Conservation (phyloP, 305 asterid genomes). For the Galium porrigens region DNA sequence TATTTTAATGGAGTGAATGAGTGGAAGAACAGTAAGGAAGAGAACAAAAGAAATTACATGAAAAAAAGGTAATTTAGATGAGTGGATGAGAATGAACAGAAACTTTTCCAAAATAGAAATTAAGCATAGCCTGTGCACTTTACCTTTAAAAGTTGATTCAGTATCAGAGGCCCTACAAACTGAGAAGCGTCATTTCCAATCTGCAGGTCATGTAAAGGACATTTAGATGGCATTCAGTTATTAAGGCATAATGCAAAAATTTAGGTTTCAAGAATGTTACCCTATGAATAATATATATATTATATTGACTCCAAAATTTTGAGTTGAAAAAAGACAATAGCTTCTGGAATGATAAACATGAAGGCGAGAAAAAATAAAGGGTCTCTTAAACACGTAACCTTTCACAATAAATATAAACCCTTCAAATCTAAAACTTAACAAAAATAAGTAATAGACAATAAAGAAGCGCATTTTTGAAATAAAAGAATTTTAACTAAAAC, state of each 20-base stretch:
- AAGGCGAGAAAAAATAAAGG: neutral
- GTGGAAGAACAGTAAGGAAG: no score
- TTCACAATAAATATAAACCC: no score
- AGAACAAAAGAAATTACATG: no score
- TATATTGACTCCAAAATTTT: neutral
- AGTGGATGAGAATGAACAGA: no score
- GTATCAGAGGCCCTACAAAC: slow-evolving; percentile 80
- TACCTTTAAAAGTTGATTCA: slow-evolving; percentile 76
- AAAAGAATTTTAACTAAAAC: no score
- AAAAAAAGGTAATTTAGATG: no score
- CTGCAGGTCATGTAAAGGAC: slow-evolving; percentile 31
- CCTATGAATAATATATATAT: neutral
- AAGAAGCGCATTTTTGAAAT: no score
- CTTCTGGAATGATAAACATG: neutral
- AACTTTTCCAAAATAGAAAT: no score
- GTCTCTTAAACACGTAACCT: no score
- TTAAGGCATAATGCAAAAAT: neutral
- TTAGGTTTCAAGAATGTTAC: neutral
- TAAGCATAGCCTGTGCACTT: slow-evolving; percentile 4
- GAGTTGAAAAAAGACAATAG: neutral
- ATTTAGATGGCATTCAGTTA: neutral
- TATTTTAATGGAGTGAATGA: no score
- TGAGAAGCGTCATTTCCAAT: slow-evolving; percentile 67
- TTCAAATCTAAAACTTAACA: no score
- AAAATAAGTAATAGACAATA: no score